phyloP scores from a whole-genome alignment of 345 rosid species.

The Iberis pinnata region DNA sequence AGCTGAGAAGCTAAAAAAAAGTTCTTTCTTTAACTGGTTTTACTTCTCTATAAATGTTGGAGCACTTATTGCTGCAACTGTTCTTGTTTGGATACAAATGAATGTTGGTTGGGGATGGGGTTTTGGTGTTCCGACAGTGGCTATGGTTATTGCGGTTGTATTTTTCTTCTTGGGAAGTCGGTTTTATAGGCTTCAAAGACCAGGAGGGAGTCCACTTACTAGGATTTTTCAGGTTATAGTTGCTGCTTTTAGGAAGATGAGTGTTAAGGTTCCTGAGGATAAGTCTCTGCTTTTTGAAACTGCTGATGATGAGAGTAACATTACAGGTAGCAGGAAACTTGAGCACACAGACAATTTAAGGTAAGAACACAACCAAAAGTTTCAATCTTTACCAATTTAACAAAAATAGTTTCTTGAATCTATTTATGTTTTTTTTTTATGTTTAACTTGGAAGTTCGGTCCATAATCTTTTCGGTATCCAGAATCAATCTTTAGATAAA shows the following conservation, averaged over 20 bases:
- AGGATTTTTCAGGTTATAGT: constrained; percentile 75
- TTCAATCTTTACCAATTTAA: neutral
- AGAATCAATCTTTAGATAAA: no score
- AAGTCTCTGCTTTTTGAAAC: constrained; percentile 69
- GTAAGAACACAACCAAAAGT: constrained; percentile 30
- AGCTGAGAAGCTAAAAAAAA: constrained; percentile 61
- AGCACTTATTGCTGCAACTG: constrained; percentile 78
- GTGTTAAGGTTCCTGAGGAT: constrained; percentile 59
- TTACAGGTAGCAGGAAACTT: constrained; percentile 80
- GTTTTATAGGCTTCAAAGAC: constrained; percentile 62
- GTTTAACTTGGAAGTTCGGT: no score
- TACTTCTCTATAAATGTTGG: constrained; percentile 86
- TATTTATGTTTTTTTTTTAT: no score
- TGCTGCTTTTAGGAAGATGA: constrained; percentile 62
- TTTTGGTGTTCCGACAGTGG: constrained; percentile 80
- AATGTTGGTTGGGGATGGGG: constrained; percentile 99
- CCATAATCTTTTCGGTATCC: no score
- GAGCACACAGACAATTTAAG: constrained; percentile 57
- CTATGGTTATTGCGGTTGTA: constrained; percentile 70
- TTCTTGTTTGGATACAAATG: constrained; percentile 93
- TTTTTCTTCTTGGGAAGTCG: constrained; percentile 74
- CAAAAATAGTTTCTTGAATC: no score
- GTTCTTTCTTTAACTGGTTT: constrained; percentile 96
- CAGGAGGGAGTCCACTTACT: constrained; percentile 91
- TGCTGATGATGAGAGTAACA: constrained; percentile 50